phyloP scores from a whole-genome alignment of 805 yeast genomes.

The Hyphopichia homilentoma region DNA sequence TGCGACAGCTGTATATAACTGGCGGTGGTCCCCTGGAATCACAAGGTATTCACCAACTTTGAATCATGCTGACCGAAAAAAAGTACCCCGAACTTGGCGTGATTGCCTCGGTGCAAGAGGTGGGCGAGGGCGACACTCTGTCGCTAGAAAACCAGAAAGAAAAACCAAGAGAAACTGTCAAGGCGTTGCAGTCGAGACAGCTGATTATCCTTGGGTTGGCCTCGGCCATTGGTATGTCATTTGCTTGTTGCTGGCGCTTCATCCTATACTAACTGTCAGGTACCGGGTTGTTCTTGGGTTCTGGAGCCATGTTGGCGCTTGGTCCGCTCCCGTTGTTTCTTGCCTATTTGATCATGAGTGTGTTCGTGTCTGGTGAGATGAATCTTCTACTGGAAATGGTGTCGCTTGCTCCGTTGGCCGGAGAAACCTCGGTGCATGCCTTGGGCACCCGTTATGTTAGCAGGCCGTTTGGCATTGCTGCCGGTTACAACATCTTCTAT shows the following conservation, averaged over 20 bases:
- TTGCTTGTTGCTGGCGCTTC: not conserved
- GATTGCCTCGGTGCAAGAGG: no score
- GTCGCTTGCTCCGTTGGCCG: slow-evolving; percentile 14
- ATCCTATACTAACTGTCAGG: slow-evolving; percentile 8
- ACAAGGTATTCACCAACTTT: no score
- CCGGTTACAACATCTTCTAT: slow-evolving; percentile 17
- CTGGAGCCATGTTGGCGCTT: slow-evolving; percentile 20
- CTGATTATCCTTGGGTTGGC: not conserved
- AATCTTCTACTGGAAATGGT: slow-evolving; percentile 15
- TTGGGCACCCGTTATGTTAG: slow-evolving; percentile 6
- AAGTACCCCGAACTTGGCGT: no score
- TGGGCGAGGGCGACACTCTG: no score
- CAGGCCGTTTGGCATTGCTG: slow-evolving; percentile 14
- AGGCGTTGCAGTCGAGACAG: slow-evolving; percentile 1
- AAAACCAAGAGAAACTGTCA: slow-evolving; percentile 1
- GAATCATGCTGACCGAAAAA: no score
- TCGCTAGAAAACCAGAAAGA: no score
- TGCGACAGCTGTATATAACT: no score
- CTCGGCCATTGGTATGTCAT: slow-evolving; percentile 2
- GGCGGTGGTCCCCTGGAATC: no score
- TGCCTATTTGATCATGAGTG: slow-evolving; percentile 16
- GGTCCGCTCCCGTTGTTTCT: slow-evolving; percentile 16
- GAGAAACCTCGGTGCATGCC: slow-evolving; percentile 13
- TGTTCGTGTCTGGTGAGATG: slow-evolving; percentile 14
- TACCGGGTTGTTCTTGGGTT: slow-evolving; percentile 21